A percentile compares a stretch with the other conserved stretches of the same genome.
Conservation (phyloP, 345 rosid genomes). For the Eucalyptus paniculata region DNA sequence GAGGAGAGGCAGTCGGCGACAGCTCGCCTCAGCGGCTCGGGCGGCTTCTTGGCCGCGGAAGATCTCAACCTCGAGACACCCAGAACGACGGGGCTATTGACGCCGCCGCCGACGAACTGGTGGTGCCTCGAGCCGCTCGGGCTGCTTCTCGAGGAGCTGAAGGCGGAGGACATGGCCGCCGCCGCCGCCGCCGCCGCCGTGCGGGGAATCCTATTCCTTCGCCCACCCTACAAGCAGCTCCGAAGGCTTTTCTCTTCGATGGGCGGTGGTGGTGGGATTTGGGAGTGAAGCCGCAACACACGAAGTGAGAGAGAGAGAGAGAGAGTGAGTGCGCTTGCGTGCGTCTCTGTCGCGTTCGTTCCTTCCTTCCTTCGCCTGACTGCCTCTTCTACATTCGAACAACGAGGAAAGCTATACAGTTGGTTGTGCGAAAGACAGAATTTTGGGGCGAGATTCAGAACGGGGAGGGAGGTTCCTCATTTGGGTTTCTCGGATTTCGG, state of each 20-base stretch:
- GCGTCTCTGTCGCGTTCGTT: background rate
- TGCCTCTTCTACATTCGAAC: constrained; percentile 11
- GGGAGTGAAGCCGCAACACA: background rate
- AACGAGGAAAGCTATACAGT: background rate
- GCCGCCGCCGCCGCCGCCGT: background rate
- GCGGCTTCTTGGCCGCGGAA: constrained; percentile 69
- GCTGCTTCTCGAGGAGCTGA: constrained; percentile 51
- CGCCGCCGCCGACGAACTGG: constrained; percentile 15
- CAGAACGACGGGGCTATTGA: background rate
- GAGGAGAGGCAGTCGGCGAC: constrained; percentile 80
- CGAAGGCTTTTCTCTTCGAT: background rate
- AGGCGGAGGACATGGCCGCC: constrained; percentile 25
- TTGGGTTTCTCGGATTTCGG: background rate
- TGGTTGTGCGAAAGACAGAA: background rate
- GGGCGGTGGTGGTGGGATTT: background rate
- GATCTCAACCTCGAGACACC: constrained; percentile 78
- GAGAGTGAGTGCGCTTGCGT: background rate
- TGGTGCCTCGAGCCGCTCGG: constrained; percentile 62
- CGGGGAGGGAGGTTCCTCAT: background rate
- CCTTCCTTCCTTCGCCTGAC: background rate
- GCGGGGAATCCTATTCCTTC: background rate
- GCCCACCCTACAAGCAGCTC: background rate
- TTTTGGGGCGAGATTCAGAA: background rate
- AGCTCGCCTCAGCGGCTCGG: constrained; percentile 93
- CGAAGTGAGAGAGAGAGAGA: background rate